Percentiles rank a stretch among this genome's conserved stretches.
Evolutionary conservation across 2,329 filamentous ascomycete species (phyloP).

Genomic region (Sporothrix pallida): DNA sequence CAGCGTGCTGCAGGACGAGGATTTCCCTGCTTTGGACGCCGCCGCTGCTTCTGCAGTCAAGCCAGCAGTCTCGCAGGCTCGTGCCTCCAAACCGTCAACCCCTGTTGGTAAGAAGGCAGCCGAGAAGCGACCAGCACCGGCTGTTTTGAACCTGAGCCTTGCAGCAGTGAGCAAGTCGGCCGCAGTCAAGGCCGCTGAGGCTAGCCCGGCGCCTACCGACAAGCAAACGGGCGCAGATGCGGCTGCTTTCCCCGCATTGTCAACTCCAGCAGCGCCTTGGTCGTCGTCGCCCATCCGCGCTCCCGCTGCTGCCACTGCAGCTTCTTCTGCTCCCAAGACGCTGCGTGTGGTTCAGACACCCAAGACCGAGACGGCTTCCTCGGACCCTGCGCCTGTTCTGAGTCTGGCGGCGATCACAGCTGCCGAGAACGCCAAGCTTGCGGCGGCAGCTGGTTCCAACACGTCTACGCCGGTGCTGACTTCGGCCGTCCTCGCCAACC

Average conservation of each 20-base stretch:
- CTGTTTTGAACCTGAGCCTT: conserved; percentile 59
- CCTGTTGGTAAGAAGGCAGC: conserved; percentile 47
- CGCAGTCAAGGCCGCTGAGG: conserved; percentile 42
- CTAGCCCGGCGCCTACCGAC: conserved; percentile 43
- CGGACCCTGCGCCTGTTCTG: conserved; percentile 36
- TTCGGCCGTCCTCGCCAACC: conserved; percentile 9
- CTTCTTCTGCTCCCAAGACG: conserved; percentile 59
- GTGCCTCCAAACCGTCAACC: conserved; percentile 44
- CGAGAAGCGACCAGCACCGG: conserved; percentile 42
- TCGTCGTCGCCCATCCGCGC: conserved; percentile 60
- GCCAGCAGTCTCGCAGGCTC: conserved; percentile 43
- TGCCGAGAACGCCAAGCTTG: conserved; percentile 35
- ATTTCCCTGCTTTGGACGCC: conserved; percentile 65
- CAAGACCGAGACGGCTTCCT: conserved; percentile 61
- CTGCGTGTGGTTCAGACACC: conserved; percentile 72
- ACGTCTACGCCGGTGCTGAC: conserved; percentile 4
- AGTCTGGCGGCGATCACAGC: conserved; percentile 40
- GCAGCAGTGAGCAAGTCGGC: conserved; percentile 50
- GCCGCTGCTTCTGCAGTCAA: conserved; percentile 42
- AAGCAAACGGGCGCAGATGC: conserved; percentile 48
- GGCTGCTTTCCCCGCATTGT: conserved; percentile 59
- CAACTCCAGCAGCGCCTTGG: conserved; percentile 55
- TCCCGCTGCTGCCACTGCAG: conserved; percentile 52
- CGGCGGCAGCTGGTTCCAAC: not conserved
- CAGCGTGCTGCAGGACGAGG: conserved; percentile 61